Conservation (phyloP, 192 early-diverging fungal species). For the Mortierella alpina region DNA sequence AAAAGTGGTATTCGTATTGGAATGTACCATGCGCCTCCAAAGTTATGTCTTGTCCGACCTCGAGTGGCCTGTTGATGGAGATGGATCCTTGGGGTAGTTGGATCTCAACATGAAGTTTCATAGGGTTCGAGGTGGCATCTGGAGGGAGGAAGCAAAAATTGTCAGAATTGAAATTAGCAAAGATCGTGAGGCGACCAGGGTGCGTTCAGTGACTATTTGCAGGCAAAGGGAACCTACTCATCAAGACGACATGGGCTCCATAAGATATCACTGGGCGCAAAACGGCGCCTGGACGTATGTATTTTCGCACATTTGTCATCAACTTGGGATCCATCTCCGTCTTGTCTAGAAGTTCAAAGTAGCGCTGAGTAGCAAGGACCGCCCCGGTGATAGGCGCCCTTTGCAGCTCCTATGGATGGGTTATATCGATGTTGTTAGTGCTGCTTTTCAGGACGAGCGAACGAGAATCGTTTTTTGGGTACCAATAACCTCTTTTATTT, state of each 20-base stretch:
- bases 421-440: too few species aligned
- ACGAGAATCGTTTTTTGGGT: neutral
- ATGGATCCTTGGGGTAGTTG: constrained; percentile 60
- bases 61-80: constrained; percentile 19
- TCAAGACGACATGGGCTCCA: constrained; percentile 40
- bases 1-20: constrained; percentile 53
- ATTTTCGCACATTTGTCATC: constrained; percentile 19
- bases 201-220: neutral
- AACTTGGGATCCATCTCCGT: constrained; percentile 23
- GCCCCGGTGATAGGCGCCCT: constrained; percentile 14
- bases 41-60: constrained; percentile 25
- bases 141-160: neutral
- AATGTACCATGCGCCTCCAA: constrained; percentile 32
- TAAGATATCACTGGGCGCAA: constrained; percentile 24
- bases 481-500: neutral
- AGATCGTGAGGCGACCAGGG: too few species aligned
- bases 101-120: constrained; percentile 50
- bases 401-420: constrained; percentile 8
- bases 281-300: constrained; percentile 20
- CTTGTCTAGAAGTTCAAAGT: constrained; percentile 15
- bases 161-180: neutral
- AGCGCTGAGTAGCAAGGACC: constrained; percentile 34
- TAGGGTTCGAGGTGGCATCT: constrained; percentile 56
- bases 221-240: constrained; percentile 28
- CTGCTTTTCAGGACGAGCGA: neutral